These are phyloP conservation scores for Lepidopterella palustris DNA, from an alignment of 495 filamentous ascomycete genomes.

Conservation along the genomic window DNA sequence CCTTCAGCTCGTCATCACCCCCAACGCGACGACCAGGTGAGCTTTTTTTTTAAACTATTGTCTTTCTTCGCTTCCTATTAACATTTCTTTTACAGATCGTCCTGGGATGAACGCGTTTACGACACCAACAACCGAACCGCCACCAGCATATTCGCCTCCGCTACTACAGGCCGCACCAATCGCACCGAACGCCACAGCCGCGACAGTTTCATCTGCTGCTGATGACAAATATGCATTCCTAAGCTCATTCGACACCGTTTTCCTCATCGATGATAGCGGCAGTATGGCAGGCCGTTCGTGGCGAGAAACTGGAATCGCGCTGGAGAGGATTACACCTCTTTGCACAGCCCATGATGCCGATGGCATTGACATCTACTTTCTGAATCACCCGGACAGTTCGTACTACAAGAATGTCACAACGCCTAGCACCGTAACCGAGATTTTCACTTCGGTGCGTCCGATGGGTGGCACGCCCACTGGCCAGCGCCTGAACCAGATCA, in stretches of 20 bases:
- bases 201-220: conserved; percentile 19
- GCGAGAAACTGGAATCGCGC: conserved; percentile 65
- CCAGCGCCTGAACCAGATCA: conserved; percentile 60
- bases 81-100: conserved; percentile 26
- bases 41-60: conserved; percentile 1
- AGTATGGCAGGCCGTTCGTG: conserved; percentile 79
- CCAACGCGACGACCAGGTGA: conserved; percentile 35
- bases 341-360: conserved; percentile 77
- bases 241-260: conserved; percentile 78
- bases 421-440: conserved; percentile 48
- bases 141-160: conserved; percentile 42
- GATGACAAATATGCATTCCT: conserved; percentile 82
- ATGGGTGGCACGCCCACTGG: conserved; percentile 70
- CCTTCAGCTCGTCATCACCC: conserved; percentile 18
- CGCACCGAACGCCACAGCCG: conserved; percentile 9
- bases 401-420: conserved; percentile 53
- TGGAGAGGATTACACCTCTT: conserved; percentile 74
- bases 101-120: conserved; percentile 38
- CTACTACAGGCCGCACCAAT: conserved; percentile 10
- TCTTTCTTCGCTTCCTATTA: conserved; percentile 3
- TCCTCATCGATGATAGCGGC: conserved; percentile 88
- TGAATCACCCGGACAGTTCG: conserved; percentile 54
- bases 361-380: conserved; percentile 92
- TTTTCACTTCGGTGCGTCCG: conserved; percentile 64
- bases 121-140: conserved; percentile 39